Evolutionary conservation across 805 yeast species (phyloP), one percentile per base, ranked within the genome.

Genomic region (Hanseniaspora hatyaiensis): DNA sequence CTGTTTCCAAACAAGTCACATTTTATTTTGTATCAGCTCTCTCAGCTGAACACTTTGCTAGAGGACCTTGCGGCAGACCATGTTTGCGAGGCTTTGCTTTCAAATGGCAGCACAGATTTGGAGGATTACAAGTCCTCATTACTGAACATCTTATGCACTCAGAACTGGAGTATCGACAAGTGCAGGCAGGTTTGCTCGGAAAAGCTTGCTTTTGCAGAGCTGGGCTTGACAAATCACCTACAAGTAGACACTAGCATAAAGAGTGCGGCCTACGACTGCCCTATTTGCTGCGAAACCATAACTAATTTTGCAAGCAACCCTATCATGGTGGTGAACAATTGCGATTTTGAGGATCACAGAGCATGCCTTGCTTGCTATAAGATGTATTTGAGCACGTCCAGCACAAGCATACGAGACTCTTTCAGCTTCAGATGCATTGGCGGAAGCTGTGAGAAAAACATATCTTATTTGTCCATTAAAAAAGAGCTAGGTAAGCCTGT

Each of bases 221-320:
- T 15, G 12, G 47, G 42, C 8, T 9, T 31, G 4, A 6, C n/a
- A 8, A 36, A 41, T 26, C 28, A 37, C 4, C 3, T 41, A 16
- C 9, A 49, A 34, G 55, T 63, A 0, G 58, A 59, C 11, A 74
- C 69, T 52, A 52, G 12, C 8, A 4, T 37, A 20, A 13, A 39
- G 5, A 12, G 22, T 1, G 26, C 11, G 3, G 12, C 9, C 9
- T 28, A 12, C 15, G 30, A 59, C 23, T 86, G 96, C 59, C 55
- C 62, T 13, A 78, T 88, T n/a, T 88, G 96, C 62, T 83, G 85
- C 59, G 81, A 80, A 19, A 73, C 72, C 0, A 67, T 65, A 23
- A 57, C 58, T 0, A 48, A 62, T 50, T 55, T 56, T 23, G 53
- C 22, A 6, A 12, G 31, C 3, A 41, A 29, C 5, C 43, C 29